Conservation (phyloP, 2,329 filamentous ascomycete species). For the Dryadomyces quercus-mongolicae region DNA sequence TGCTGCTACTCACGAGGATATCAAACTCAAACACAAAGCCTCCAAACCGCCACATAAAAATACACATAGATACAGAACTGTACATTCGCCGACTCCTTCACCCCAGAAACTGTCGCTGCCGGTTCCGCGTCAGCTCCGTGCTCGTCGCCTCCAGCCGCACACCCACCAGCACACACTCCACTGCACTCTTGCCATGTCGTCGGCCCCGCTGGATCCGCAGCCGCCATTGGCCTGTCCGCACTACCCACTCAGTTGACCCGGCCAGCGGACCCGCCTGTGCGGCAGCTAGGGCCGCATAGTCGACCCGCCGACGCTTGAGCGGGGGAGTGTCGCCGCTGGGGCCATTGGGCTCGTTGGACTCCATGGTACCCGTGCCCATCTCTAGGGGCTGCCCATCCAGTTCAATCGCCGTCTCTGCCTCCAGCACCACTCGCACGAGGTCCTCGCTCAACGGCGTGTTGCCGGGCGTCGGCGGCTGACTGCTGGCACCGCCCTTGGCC, state of each 20-base stretch:
- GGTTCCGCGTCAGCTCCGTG: constrained; percentile 55
- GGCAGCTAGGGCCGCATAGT: constrained; percentile 18
- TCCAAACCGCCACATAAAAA: background rate
- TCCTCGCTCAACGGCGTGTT: constrained; percentile 61
- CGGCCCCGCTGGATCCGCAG: constrained; percentile 46
- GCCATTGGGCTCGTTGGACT: background rate
- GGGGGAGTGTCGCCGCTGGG: background rate
- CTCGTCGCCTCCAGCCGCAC: constrained; percentile 66
- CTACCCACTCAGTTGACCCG: constrained; percentile 36
- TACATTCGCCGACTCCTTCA: background rate
- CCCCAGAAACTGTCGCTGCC: constrained; percentile 47
- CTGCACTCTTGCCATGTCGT: constrained; percentile 33
- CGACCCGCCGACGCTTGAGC: constrained; percentile 22
- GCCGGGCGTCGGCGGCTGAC: constrained; percentile 52
- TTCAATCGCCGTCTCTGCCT: constrained; percentile 42
- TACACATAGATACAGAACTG: background rate
- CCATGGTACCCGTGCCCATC: background rate
- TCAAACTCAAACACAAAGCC: no score
- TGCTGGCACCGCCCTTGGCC: constrained; percentile 48
- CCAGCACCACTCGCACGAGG: constrained; percentile 52
- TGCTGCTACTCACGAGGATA: no score
- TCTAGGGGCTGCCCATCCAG: constrained; percentile 43
- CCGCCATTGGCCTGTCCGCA: constrained; percentile 61
- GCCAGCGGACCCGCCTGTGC: constrained; percentile 26
- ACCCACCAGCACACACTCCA: constrained; percentile 62